Evolutionary conservation across 2,329 filamentous ascomycete genomes (phyloP).

Genomic region (Fusarium sp.): DNA sequence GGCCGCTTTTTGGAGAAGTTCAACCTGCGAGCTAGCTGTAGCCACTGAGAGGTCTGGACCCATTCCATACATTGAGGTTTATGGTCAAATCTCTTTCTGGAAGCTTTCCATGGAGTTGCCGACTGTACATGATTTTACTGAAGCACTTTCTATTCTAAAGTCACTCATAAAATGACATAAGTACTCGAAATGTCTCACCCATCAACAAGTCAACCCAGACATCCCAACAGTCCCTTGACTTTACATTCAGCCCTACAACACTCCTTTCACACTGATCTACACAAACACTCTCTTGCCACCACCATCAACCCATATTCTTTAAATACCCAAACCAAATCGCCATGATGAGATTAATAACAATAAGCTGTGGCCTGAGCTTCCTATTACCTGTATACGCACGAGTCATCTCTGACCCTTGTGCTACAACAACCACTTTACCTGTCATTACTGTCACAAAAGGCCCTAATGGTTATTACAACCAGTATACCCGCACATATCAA

Average conservation of each 20-base stretch:
- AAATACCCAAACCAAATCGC: not conserved
- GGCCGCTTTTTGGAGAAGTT: no score
- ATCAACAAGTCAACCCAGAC: not conserved
- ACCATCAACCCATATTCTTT: not conserved
- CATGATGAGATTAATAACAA: not conserved
- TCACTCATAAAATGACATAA: not conserved
- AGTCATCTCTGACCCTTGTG: not conserved
- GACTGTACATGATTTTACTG: accelerated
- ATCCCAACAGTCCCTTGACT: not conserved
- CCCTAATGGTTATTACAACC: not conserved
- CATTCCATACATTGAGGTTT: not conserved
- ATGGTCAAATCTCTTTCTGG: not conserved
- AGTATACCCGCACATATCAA: conserved; percentile 6
- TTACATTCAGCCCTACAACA: not conserved
- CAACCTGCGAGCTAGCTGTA: not conserved
- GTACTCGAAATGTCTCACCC: not conserved
- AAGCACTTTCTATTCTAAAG: no score
- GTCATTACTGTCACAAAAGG: not conserved
- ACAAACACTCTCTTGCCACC: not conserved
- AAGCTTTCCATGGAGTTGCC: not conserved
- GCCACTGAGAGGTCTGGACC: not conserved
- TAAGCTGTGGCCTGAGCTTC: not conserved
- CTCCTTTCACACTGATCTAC: not conserved
- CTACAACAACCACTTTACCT: not conserved
- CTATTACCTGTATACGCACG: not conserved